Base-by-base conservation (phyloP, 176 grass and related monocot species). In the Carex cristatella region DNA sequence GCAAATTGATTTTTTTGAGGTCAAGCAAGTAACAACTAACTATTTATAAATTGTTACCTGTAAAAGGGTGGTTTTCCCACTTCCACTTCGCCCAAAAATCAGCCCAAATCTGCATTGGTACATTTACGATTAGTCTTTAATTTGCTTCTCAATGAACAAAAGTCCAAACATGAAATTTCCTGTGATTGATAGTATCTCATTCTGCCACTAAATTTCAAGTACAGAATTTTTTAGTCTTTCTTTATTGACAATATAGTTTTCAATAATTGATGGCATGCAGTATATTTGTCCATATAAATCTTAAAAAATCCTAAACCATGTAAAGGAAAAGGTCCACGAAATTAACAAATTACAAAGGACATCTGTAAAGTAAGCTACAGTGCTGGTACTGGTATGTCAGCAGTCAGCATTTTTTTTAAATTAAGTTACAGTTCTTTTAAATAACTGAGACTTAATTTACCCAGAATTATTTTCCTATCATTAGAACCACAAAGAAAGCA, bases 1-100 rank as follows among this genome's bases (percentile, higher is more conserved):
- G 16, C 13, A 35, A 57, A 57, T 79, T 57, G 74, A 79, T 53
- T 4, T 16, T 38, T 55, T 56, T 16, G 16, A 58, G 14, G 53
- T 10, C 28, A 79, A 79, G 30, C 5, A 58, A 58, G 28, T 32
- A 32, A 78, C 49, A 69, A 7, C 1, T 42, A 69, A 69, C 12
- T 42, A 69, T 8, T 69, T 7, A 69, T 38, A 40, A 78, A 57
- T 15, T 23, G 4, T 10, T 71, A 90, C 91, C 91, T 99, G 91
- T 85, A 99, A 99, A 77, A 99, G 91, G 84, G 96, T 99, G 5
- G 93, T 94, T 86, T 99, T 95, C 69, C 96, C 91, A 61, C 93
- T 91, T 81, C 93, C 91, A 42, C 90, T 99, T 83, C 85, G 76
- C 78, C 96, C 96, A 91, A 95, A 99, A 81, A 99, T 94, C 78